phyloP scores from a whole-genome alignment of 108 stramenopile species.

The Pseudonitzschia delicatissima region DNA sequence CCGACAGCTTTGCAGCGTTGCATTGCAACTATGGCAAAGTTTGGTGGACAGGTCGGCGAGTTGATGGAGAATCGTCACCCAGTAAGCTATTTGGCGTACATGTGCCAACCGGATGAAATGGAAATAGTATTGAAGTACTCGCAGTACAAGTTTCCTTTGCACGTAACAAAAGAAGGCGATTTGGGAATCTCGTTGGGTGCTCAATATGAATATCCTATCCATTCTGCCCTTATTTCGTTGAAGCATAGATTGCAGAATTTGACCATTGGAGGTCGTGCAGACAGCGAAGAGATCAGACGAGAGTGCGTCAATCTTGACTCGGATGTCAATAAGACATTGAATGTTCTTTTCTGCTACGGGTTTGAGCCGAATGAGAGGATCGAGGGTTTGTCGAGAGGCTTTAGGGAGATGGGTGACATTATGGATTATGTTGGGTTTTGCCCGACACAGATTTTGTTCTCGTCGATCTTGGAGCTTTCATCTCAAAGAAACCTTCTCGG shows the following conservation, averaged over 20 bases:
- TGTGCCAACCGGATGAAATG: slow-evolving; percentile 51
- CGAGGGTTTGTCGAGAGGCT: slow-evolving; percentile 37
- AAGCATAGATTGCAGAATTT: slow-evolving; percentile 25
- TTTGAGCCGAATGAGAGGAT: slow-evolving; percentile 84
- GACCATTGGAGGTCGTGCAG: not conserved
- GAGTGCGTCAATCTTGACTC: slow-evolving; percentile 6
- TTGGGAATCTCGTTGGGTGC: slow-evolving; percentile 53
- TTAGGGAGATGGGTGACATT: slow-evolving; percentile 33
- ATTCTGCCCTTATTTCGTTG: slow-evolving; percentile 53
- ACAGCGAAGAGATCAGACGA: not conserved
- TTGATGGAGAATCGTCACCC: slow-evolving; percentile 40
- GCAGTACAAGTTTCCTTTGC: slow-evolving; percentile 52
- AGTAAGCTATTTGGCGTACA: slow-evolving; percentile 34
- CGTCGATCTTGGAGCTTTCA: slow-evolving; percentile 42
- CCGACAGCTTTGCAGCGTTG: slow-evolving; percentile 50
- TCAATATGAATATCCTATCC: slow-evolving; percentile 66
- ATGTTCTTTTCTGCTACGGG: slow-evolving; percentile 48
- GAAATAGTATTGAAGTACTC: slow-evolving; percentile 39
- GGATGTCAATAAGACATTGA: slow-evolving; percentile 30
- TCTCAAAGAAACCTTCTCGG: slow-evolving; percentile 19
- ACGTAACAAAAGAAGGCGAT: slow-evolving; percentile 12
- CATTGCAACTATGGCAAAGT: slow-evolving; percentile 54
- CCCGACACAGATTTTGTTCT: slow-evolving; percentile 70
- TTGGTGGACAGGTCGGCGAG: slow-evolving; percentile 51
- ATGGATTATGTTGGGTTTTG: slow-evolving; percentile 61